These are phyloP conservation scores for Biscutella auriculata DNA, from an alignment of 441 rosid species.

Conservation along the genomic window DNA sequence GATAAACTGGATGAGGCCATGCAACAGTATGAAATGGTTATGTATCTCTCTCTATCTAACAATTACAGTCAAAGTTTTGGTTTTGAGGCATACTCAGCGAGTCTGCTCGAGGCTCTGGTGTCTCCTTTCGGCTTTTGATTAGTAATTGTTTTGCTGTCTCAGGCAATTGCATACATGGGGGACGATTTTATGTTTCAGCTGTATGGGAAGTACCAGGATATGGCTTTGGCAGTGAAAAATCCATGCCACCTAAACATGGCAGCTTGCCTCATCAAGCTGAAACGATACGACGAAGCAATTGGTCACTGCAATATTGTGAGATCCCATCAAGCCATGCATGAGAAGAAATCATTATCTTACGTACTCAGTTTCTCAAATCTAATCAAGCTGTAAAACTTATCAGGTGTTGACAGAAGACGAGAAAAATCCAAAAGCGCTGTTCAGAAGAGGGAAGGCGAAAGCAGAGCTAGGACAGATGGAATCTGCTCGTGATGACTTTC, in stretches of 20 bases:
- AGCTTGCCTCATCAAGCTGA: conserved; percentile 80
- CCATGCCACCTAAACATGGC: conserved; percentile 93
- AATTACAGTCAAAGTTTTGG: not conserved
- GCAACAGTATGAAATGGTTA: conserved; percentile 98
- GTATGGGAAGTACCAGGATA: conserved; percentile 87
- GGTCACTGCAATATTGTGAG: conserved; percentile 78
- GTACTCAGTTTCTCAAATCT: not conserved
- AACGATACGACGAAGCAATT: conserved; percentile 71
- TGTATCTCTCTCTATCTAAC: conserved; percentile 16
- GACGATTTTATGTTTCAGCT: conserved; percentile 96
- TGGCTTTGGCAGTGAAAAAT: conserved; percentile 93
- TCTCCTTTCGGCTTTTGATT: not conserved
- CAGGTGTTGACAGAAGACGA: conserved; percentile 88
- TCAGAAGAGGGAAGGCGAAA: conserved; percentile 84
- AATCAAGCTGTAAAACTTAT: conserved; percentile 4
- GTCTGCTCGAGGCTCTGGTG: not conserved
- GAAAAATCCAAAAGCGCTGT: conserved; percentile 72
- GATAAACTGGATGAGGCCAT: conserved; percentile 89
- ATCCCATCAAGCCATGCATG: not conserved
- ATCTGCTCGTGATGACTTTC: conserved; percentile 75
- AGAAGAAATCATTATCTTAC: not conserved
- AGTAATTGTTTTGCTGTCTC: conserved; percentile 14
- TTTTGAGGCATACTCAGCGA: not conserved
- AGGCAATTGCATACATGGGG: conserved; percentile 92
- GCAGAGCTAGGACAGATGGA: conserved; percentile 89